Evolutionary conservation across 2,329 filamentous ascomycete genomes (phyloP).

Genomic region (Coniella vitis): DNA sequence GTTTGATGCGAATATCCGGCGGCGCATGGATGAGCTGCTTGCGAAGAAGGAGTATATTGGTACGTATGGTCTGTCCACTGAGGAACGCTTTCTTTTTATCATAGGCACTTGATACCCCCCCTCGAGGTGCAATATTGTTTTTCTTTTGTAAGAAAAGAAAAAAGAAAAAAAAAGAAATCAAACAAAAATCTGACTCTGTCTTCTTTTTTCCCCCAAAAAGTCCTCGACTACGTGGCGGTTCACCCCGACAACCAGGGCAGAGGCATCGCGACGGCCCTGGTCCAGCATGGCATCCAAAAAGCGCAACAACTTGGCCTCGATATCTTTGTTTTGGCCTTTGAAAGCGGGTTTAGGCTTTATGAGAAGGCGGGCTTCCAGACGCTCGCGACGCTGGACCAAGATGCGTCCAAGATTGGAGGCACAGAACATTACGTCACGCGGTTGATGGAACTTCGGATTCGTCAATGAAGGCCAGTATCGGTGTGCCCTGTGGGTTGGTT

Average conservation of each 20-base stretch:
- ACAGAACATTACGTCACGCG: conserved; percentile 18
- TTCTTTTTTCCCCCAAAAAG: too few relatives aligned
- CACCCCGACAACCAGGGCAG: conserved; percentile 19
- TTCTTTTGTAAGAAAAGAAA: too few relatives aligned
- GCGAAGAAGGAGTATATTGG: conserved; percentile 16
- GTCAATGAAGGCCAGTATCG: too few relatives aligned
- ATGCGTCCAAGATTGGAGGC: conserved; percentile 20
- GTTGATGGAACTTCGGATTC: conserved; percentile 19
- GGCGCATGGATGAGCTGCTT: conserved; percentile 10
- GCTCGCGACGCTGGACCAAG: conserved; percentile 18
- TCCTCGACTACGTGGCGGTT: conserved; percentile 22
- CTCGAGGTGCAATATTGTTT: too few relatives aligned
- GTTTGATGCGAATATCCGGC: conserved; percentile 12
- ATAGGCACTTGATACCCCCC: too few relatives aligned
- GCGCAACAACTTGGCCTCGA: conserved; percentile 20
- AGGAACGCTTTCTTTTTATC: too few relatives aligned
- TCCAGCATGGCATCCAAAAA: conserved; percentile 18
- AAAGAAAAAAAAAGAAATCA: too few relatives aligned
- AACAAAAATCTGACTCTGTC: too few relatives aligned
- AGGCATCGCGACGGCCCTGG: conserved; percentile 20
- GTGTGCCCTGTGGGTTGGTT: too few relatives aligned
- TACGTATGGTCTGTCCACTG: too few relatives aligned
- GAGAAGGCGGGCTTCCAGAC: conserved; percentile 19
- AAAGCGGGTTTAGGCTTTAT: conserved; percentile 17
- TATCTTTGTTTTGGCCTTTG: conserved; percentile 20